Evolutionary conservation across 495 filamentous ascomycete genomes (phyloP).

Genomic region (Daldinia concentrica): DNA sequence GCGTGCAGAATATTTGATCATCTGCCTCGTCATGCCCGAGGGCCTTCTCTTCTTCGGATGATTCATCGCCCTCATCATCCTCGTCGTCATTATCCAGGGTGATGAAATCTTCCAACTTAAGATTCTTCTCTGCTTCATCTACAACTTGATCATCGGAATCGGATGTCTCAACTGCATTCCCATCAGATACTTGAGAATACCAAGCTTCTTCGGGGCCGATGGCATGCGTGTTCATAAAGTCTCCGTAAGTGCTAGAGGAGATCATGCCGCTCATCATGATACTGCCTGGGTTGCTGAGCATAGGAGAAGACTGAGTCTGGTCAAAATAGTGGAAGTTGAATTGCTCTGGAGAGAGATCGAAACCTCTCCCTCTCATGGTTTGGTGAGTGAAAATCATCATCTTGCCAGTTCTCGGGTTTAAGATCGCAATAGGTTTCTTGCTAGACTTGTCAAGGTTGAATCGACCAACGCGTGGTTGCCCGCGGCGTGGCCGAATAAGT

Average conservation of each 20-base stretch:
- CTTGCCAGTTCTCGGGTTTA: constrained; percentile 74
- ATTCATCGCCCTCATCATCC: constrained; percentile 13
- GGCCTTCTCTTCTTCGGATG: constrained; percentile 65
- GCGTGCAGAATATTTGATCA: constrained; percentile 61
- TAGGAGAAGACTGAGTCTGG: constrained; percentile 64
- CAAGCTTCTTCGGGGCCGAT: constrained; percentile 81
- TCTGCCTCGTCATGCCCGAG: constrained; percentile 55
- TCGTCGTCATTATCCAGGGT: constrained; percentile 66
- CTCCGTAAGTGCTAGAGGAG: constrained; percentile 60
- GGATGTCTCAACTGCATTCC: constrained; percentile 46
- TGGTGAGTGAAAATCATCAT: constrained; percentile 71
- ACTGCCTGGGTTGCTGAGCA: constrained; percentile 73
- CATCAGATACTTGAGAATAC: constrained; percentile 71
- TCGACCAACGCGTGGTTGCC: constrained; percentile 60
- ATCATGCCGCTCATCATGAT: constrained; percentile 79
- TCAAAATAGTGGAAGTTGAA: constrained; percentile 60
- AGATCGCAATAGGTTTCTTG: constrained; percentile 76
- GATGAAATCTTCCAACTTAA: constrained; percentile 77
- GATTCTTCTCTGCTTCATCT: constrained; percentile 70
- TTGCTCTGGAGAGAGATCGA: constrained; percentile 58
- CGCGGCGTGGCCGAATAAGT: constrained; percentile 50
- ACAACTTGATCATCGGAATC: constrained; percentile 64
- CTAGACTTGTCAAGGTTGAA: constrained; percentile 65
- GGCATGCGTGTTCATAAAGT: constrained; percentile 69
- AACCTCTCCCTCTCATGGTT: constrained; percentile 43